A percentile compares a stretch with the other conserved stretches of the same genome.
Conservation (phyloP, 2,329 filamentous ascomycete genomes). For the Nigrospora sphaerica region DNA sequence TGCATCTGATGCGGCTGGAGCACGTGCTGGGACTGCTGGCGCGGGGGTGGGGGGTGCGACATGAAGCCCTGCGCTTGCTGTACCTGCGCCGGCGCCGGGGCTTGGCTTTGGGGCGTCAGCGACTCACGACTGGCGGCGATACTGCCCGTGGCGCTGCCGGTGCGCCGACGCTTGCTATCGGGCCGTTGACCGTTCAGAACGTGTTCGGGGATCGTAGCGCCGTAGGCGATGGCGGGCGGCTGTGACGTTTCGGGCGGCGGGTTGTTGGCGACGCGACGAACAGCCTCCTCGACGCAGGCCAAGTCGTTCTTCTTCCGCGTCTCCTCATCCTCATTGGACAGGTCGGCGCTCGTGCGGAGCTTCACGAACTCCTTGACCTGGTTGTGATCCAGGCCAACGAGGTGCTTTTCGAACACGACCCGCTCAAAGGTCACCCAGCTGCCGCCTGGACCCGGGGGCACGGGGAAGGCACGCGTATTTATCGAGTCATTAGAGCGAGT, state of each 20-base stretch:
- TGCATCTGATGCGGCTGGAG: not conserved
- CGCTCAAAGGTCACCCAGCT: slow-evolving; percentile 60
- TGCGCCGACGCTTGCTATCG: slow-evolving; percentile 41
- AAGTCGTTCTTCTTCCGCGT: slow-evolving; percentile 29
- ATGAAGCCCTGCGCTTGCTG: not conserved
- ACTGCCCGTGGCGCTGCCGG: slow-evolving; percentile 27
- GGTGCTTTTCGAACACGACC: slow-evolving; percentile 50
- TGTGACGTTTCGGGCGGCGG: slow-evolving; percentile 34
- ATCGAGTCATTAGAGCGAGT: slow-evolving; percentile 42
- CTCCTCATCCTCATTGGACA: slow-evolving; percentile 26
- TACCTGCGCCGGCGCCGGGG: not conserved
- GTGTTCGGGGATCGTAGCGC: slow-evolving; percentile 38
- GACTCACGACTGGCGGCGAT: slow-evolving; percentile 18
- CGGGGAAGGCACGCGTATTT: slow-evolving; percentile 31
- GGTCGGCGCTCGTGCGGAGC: slow-evolving; percentile 32
- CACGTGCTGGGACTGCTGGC: not conserved
- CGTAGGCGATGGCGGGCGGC: slow-evolving; percentile 43
- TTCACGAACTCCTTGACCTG: slow-evolving; percentile 58
- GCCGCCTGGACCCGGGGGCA: slow-evolving; percentile 52
- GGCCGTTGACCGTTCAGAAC: slow-evolving; percentile 22
- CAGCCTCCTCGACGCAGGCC: slow-evolving; percentile 39
- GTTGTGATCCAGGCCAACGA: slow-evolving; percentile 46
- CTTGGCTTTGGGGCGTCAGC: not conserved
- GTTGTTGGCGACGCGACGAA: slow-evolving; percentile 33
- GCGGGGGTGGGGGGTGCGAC: slow-evolving; percentile 1